Percentiles rank a stretch among this genome's conserved stretches.
Conservation (phyloP, 192 early-diverging fungal genomes). For the Phycomyces nitens region DNA sequence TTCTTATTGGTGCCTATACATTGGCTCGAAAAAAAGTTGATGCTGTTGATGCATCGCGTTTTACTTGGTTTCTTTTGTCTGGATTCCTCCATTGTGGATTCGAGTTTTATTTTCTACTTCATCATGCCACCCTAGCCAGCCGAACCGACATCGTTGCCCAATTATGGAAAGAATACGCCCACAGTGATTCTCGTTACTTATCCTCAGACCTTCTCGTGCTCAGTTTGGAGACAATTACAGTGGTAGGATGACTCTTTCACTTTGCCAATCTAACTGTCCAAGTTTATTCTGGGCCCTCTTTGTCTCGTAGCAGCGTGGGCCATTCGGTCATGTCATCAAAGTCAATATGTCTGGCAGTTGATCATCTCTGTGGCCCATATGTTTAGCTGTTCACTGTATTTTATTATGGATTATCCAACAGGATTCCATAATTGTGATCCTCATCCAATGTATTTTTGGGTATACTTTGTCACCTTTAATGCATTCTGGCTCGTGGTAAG, state of each 20-base stretch:
- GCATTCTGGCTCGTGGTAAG: constrained; percentile 71
- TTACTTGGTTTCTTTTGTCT: constrained; percentile 82
- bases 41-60: constrained; percentile 19
- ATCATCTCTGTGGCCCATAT: constrained; percentile 67
- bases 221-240: constrained; percentile 86
- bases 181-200: constrained; percentile 87
- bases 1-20: background rate
- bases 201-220: constrained; percentile 76
- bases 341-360: constrained; percentile 56
- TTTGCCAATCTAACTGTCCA: constrained; percentile 18
- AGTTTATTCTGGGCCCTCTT: constrained; percentile 57
- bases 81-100: constrained; percentile 79
- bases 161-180: constrained; percentile 90
- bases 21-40: background rate
- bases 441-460: constrained; percentile 80
- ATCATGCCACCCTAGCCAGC: constrained; percentile 64
- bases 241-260: constrained; percentile 50
- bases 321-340: constrained; percentile 49
- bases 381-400: constrained; percentile 84
- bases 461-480: constrained; percentile 88
- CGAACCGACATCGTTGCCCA: constrained; percentile 55
- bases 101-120: constrained; percentile 82
- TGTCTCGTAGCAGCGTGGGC: constrained; percentile 53
- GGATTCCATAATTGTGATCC: constrained; percentile 66
- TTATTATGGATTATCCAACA: constrained; percentile 65